Base-by-base conservation (phyloP, 2,329 filamentous ascomycete species). In the Neoscytalidium dimidiatum region DNA sequence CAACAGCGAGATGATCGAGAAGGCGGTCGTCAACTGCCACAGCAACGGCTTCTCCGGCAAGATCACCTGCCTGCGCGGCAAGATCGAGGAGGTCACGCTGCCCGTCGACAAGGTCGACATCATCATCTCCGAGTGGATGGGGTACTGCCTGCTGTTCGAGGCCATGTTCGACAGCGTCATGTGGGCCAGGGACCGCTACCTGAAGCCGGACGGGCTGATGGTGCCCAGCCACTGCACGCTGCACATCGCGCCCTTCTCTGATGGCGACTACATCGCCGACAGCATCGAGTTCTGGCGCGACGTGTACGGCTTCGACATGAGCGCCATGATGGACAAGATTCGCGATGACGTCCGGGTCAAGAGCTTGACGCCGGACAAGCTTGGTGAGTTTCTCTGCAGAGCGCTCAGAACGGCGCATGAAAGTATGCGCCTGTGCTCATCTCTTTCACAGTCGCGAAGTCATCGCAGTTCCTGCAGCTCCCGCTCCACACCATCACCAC, bases 121-220 rank as follows among this genome's bases (percentile, higher is more conserved):
- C 72, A 97, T 98, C 74, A 90, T 98, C 67, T 96, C 92, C 66
- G 94, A 98, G 78, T 98, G 94, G 94, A 98, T 98, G 94, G 94
- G 94, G 31, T 98, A 98, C 76, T 92, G 90, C 68, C 85, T 97
- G 19, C 85, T 97, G 5, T 98, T 96, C 77, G 94, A 98, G 79
- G 92, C 93, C 64, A 98, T 98, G 94, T 87, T 98, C 29, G 92
- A 95, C 68, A 96, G 92, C 56, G 92, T 98, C 23, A 84, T 98
- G 58, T 94, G 88, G 73, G 94, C 94, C 48, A 86, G 94, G 67
- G 94, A 98, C 79, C 88, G 87, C 70, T 97, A 97, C 77, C 87
- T 98, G 26, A 88, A 86, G 66, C 86, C 90, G 0, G 89, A 87
- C 64, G 94, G 94, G 17, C 83, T 97, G 61, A 88, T 98, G 81